Conservation (phyloP, 805 yeast genomes). For the Lachancea dasiensis region DNA sequence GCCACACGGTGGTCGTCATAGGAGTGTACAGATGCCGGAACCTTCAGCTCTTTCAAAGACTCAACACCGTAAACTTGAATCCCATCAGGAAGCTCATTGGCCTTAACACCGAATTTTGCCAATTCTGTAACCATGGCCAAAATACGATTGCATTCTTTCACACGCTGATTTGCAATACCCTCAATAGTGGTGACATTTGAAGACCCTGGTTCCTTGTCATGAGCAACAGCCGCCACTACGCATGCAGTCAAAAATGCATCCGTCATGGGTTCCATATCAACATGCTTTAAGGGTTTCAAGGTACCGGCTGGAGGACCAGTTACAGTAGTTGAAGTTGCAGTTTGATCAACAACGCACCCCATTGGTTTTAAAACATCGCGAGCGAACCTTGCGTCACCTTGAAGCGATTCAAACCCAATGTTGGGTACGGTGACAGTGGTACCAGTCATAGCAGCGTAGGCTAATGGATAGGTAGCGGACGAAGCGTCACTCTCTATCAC, state of each 20-base stretch:
- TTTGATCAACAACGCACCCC: conserved; percentile 89
- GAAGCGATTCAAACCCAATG: conserved; percentile 85
- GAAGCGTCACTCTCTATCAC: conserved; percentile 96
- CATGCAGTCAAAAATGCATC: conserved; percentile 97
- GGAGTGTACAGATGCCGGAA: conserved; percentile 52
- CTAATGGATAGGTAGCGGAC: conserved; percentile 95
- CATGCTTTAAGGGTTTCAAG: conserved; percentile 61
- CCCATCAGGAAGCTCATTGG: conserved; percentile 87
- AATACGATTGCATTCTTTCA: conserved; percentile 94
- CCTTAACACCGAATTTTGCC: conserved; percentile 82
- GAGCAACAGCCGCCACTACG: conserved; percentile 93
- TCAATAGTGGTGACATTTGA: conserved; percentile 63
- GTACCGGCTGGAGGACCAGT: conserved; percentile 74
- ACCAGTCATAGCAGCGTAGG: conserved; percentile 95
- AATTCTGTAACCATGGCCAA: conserved; percentile 88
- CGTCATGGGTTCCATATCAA: conserved; percentile 99
- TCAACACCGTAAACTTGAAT: conserved; percentile 74
- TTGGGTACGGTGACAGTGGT: conserved; percentile 89
- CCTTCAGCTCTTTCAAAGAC: conserved; percentile 40
- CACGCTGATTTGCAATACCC: conserved; percentile 97
- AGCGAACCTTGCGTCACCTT: conserved; percentile 97
- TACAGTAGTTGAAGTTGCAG: conserved; percentile 83
- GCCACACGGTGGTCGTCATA: conserved; percentile 98
- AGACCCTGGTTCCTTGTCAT: conserved; percentile 37
- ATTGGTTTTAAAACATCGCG: conserved; percentile 86